phyloP scores from a whole-genome alignment of 306 rosid species.

The Echinosophora koreensis region DNA sequence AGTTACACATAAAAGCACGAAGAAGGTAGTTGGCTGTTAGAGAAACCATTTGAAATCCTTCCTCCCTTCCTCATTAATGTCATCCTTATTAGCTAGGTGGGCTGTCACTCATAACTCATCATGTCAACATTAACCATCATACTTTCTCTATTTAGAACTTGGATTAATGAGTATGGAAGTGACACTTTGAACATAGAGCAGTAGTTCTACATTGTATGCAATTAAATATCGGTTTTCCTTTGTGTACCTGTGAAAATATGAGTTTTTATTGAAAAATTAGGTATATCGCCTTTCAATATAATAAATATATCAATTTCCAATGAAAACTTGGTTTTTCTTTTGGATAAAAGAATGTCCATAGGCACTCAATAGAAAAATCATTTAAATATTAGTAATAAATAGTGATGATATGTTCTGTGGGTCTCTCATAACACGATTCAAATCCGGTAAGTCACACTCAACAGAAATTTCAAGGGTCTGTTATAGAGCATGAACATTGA shows the following conservation, averaged over 20 bases:
- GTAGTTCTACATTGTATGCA: constrained; percentile 2
- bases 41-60: constrained; percentile 34
- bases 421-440: too few relatives aligned
- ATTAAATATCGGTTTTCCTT: background rate
- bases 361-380: too few relatives aligned
- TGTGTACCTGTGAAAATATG: too few relatives aligned
- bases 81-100: constrained; percentile 31
- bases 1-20: constrained; percentile 47
- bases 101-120: constrained; percentile 47
- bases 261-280: too few relatives aligned
- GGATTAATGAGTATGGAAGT: background rate
- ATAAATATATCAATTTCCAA: too few relatives aligned
- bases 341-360: too few relatives aligned
- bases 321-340: too few relatives aligned
- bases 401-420: constrained; percentile 3
- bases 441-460: background rate
- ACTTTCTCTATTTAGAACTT: constrained; percentile 30
- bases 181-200: background rate
- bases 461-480: background rate
- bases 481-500: background rate
- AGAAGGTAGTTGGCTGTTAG: constrained; percentile 54
- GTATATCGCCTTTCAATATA: too few relatives aligned
- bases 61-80: constrained; percentile 42
- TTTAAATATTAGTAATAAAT: background rate
- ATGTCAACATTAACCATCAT: constrained; percentile 35